phyloP scores from a whole-genome alignment of 176 grass and related monocot genomes.

The Luzula sylvatica region DNA sequence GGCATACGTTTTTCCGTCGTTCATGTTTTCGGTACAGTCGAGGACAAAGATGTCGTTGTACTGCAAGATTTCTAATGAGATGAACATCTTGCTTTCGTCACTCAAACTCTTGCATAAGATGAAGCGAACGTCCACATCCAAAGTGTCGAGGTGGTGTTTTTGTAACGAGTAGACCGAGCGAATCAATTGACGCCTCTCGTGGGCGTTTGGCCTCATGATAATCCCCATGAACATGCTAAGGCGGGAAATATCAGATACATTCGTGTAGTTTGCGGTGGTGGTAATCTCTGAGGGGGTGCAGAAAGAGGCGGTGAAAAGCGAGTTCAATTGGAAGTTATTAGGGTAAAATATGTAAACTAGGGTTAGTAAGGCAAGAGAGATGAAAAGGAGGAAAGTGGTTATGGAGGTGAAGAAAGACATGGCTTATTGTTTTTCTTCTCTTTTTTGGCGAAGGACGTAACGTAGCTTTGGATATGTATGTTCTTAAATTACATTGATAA shows the following conservation, averaged over 20 bases:
- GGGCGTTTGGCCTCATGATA: conserved; percentile 16
- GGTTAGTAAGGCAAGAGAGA: conserved; percentile 13
- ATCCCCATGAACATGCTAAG: conserved; percentile 33
- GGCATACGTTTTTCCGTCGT: conserved; percentile 10
- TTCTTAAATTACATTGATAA: too few relatives aligned
- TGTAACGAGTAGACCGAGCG: conserved; percentile 36
- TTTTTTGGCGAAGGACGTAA: too few relatives aligned
- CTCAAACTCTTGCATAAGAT: conserved; percentile 25
- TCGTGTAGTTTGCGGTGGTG: neutral
- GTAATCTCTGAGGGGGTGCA: neutral
- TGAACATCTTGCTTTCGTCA: conserved; percentile 30
- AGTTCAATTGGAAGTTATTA: neutral
- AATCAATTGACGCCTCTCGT: conserved; percentile 28
- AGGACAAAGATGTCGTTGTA: conserved; percentile 18
- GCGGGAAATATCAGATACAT: neutral
- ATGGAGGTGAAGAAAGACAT: too few relatives aligned
- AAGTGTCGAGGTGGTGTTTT: neutral
- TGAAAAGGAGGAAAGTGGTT: neutral
- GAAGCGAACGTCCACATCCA: conserved; percentile 37
- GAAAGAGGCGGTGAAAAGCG: neutral
- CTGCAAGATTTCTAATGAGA: conserved; percentile 28
- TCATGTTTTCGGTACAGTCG: conserved; percentile 19
- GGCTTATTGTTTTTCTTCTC: too few relatives aligned
- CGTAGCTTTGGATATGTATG: too few relatives aligned
- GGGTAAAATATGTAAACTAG: conserved; percentile 3